Base-by-base conservation (phyloP, 176 grass and related monocot genomes). In the Bolboschoenus planiculmis region DNA sequence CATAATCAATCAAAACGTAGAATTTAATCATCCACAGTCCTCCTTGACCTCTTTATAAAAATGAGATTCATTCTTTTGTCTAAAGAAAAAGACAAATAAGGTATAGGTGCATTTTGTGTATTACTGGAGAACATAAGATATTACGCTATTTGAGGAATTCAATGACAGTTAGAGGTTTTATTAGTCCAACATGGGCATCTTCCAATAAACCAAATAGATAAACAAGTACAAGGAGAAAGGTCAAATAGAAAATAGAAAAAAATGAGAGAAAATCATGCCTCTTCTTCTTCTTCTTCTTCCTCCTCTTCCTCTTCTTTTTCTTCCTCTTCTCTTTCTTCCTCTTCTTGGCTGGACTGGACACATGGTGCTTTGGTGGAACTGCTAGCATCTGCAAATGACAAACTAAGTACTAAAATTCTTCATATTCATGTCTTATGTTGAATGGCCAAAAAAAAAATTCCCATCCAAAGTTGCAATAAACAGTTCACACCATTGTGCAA, bases 261-360 rank as follows among this genome's bases (percentile, higher is more conserved):
- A 2, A 15, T 16, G 24, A 36, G 23, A 56, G 16, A 53, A 53
- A 57, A 60, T 15, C 7, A 59, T 60, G 18, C 54, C 54, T 60
- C 78, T 10, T 79, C 74, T 29, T 51, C 73, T 18, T 50, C 50
- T 23, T 40, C 34, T 7, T 78, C 73, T 77, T 77, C 51, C 7
- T 57, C 76, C 4, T 57, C 53, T 34, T 83, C 55, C 23, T 70
- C 29, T 15, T 83, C 81, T 2, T 34, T 36, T 11, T 73, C 65
- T 16, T 54, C 81, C 27, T 83, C 81, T 59, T 83, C 61, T 72
- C 43, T 59, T 36, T 55, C 57, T 63, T n/a, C 35, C 57, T 67
- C 57, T 67, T 83, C 81, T 33, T 55, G 24, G 47, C 64, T 2
- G 15, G 63, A 55, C 81, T 84, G 40, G 4, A 23, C 1, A 47